phyloP scores from a whole-genome alignment of 2,329 filamentous ascomycete genomes.

The Canariomyces notabilis region DNA sequence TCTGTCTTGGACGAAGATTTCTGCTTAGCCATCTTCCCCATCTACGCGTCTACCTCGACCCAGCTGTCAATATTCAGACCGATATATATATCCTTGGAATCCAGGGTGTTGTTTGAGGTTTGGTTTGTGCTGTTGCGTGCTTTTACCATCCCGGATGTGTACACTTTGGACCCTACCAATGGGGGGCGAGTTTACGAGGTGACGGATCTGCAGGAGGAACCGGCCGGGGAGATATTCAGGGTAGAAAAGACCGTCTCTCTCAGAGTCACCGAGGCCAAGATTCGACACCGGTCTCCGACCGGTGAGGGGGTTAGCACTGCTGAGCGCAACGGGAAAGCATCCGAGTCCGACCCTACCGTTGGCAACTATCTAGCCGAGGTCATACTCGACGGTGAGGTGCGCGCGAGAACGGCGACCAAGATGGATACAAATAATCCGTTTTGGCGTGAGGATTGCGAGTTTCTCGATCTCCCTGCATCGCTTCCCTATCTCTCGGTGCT shows the following conservation, averaged over 20 bases:
- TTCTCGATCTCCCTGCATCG: constrained; percentile 64
- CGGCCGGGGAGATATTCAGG: constrained; percentile 50
- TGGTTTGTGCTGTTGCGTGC: constrained; percentile 92
- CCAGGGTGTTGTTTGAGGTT: constrained; percentile 86
- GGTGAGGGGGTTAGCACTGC: constrained; percentile 26
- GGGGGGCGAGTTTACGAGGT: constrained; percentile 41
- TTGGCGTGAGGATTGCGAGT: constrained; percentile 78
- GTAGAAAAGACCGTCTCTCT: constrained; percentile 57
- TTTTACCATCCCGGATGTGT: constrained; percentile 88
- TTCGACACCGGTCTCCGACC: constrained; percentile 37
- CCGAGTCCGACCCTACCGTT: constrained; percentile 41
- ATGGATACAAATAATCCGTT: constrained; percentile 68
- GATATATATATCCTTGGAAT: constrained; percentile 83
- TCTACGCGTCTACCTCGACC: constrained; percentile 72
- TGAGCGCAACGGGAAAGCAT: constrained; percentile 29
- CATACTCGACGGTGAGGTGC: constrained; percentile 71
- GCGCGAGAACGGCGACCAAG: constrained; percentile 70
- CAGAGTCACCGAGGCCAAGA: constrained; percentile 58
- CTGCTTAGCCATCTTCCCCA: constrained; percentile 92
- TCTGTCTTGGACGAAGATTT: constrained; percentile 90
- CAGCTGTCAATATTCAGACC: constrained; percentile 76
- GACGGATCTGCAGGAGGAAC: constrained; percentile 36
- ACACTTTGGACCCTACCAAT: constrained; percentile 53
- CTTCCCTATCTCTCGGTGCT: constrained; percentile 66
- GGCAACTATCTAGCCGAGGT: constrained; percentile 78